These are phyloP conservation scores for Tetragonia tetragonoides DNA, from an alignment of 148 eudicot genomes.

Conservation along the genomic window DNA sequence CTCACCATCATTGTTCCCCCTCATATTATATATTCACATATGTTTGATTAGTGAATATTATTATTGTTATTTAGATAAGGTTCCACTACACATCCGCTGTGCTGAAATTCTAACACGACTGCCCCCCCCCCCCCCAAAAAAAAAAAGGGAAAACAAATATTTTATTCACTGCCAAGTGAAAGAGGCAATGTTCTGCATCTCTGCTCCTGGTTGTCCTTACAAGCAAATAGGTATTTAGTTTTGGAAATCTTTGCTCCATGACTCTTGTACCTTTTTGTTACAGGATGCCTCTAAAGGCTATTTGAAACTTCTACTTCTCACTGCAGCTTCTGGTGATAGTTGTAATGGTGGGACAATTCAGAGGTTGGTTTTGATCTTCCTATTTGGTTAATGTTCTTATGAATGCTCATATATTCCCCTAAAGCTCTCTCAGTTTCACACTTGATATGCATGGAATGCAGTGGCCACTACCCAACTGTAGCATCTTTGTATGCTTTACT, in stretches of 20 bases:
- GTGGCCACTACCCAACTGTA: background rate
- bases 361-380: slow-evolving; percentile 47
- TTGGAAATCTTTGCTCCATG: background rate
- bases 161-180: background rate
- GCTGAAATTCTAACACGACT: no score
- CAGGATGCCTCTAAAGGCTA: slow-evolving; percentile 96
- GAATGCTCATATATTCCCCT: background rate
- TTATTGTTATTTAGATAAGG: no score
- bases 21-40: no score
- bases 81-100: no score
- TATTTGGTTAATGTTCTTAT: slow-evolving; percentile 3
- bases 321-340: slow-evolving; percentile 84
- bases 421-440: background rate
- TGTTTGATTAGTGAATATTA: no score
- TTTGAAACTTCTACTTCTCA: slow-evolving; percentile 79
- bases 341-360: slow-evolving; percentile 81
- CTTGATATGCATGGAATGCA: background rate
- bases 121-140: background rate
- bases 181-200: background rate
- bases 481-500: background rate
- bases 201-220: background rate
- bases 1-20: no score
- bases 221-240: background rate
- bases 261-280: slow-evolving; percentile 11
- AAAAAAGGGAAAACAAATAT: background rate